A percentile compares a stretch with the other conserved stretches of the same genome.
Evolutionary conservation across 2,329 filamentous ascomycete species (phyloP).

Genomic region (Aspergillus sp.): DNA sequence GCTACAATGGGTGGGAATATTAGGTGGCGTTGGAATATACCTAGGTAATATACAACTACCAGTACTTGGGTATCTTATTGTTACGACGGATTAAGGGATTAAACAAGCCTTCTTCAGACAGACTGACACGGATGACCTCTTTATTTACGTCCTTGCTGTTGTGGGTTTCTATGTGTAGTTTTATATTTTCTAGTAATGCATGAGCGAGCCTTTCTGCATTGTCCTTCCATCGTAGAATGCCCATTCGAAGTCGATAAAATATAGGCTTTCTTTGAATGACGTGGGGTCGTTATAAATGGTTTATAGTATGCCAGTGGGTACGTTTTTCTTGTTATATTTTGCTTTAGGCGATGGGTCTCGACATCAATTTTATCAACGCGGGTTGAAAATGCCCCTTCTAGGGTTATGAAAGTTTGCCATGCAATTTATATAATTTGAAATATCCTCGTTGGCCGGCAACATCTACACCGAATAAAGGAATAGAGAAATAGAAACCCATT

Average conservation of each 20-base stretch:
- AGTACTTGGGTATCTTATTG: neutral
- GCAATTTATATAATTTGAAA: neutral
- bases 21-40: neutral
- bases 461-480: neutral
- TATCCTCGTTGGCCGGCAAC: neutral
- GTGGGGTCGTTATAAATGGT: neutral
- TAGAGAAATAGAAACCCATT: neutral
- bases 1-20: neutral
- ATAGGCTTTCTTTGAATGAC: neutral
- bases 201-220: constrained; percentile 19
- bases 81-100: neutral
- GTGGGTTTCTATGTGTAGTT: constrained; percentile 8
- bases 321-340: neutral
- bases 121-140: neutral
- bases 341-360: neutral
- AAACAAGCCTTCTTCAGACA: neutral
- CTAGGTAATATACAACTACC: neutral
- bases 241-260: neutral
- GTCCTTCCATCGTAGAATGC: neutral
- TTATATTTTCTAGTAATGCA: constrained; percentile 19
- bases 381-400: neutral
- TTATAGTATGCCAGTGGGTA: neutral
- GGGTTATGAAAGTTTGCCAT: neutral
- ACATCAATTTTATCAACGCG: neutral
- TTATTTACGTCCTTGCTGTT: constrained; percentile 3